phyloP scores from a whole-genome alignment of 164 flowering plant species.

The Litsea cubeba region DNA sequence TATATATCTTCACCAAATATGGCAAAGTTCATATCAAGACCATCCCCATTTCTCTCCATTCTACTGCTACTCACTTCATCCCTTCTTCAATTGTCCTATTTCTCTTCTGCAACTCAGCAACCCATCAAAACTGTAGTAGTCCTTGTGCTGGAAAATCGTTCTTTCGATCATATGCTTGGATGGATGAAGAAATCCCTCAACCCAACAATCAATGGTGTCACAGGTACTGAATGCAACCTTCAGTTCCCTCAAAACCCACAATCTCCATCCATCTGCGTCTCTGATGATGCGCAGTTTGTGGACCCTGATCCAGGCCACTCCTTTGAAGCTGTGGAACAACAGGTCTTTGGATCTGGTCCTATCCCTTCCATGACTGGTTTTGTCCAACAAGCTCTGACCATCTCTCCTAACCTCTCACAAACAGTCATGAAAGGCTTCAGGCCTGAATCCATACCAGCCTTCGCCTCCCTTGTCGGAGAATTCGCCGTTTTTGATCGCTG shows the following conservation, averaged over 20 bases:
- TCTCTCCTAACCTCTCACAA: conserved; percentile 50
- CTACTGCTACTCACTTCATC: conserved; percentile 15
- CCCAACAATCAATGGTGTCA: conserved; percentile 66
- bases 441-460: conserved; percentile 69
- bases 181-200: conserved; percentile 76
- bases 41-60: conserved; percentile 20
- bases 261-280: conserved; percentile 45
- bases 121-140: conserved; percentile 76
- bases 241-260: conserved; percentile 28
- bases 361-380: conserved; percentile 79
- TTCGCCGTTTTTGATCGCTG: conserved; percentile 79
- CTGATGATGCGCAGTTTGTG: conserved; percentile 63
- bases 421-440: conserved; percentile 84
- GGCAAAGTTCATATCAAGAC: background rate
- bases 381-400: conserved; percentile 63
- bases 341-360: conserved; percentile 54
- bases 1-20: background rate
- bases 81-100: conserved; percentile 4
- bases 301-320: conserved; percentile 91
- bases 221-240: conserved; percentile 63
- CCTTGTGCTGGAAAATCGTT: conserved; percentile 70
- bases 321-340: conserved; percentile 50
- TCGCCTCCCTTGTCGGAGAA: conserved; percentile 51
- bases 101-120: conserved; percentile 20
- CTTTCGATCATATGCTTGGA: conserved; percentile 84